Evolutionary conservation across 495 filamentous ascomycete genomes (phyloP), one percentile per base, ranked within the genome.

Genomic region (Geopyxis carbonaria): DNA sequence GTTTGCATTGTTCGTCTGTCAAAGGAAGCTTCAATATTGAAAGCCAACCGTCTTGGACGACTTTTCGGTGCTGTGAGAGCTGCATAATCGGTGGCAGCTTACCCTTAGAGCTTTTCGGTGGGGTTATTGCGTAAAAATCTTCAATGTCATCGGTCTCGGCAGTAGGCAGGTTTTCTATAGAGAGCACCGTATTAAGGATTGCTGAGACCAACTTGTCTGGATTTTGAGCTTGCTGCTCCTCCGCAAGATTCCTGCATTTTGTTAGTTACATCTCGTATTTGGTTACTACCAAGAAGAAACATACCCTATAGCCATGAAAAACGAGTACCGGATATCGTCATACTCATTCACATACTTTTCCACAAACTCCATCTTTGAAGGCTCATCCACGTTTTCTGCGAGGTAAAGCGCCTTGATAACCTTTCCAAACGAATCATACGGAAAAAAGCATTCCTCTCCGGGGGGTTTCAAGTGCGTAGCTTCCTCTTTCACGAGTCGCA

Each of bases 31-130:
- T 64, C 36, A 99, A 70, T 20, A 93, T 55, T 16, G 75, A 66
- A 13, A 93, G 58, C 86, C 86, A 93, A 18, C 81, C 77, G 33
- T 80, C 75, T 57, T 95, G 85, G 0, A 77, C 78, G 36, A 72
- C 70, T 44, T 70, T 73, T 55, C 75, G 80, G 56, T 84, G 76
- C 29, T 75, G 59, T 11, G 67, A 61, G 15, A 70, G 45, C n/a
- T 69, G 73, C 43, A 58, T 46, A 7, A 73, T 49, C 5, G 61
- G 51, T 1, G 38, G 38, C 2, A 30, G 9, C 49, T 73, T 65
- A 24, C 64, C 67, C 38, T 64, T 67, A 10, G 27, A 14, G 34
- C 22, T 29, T 4, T 34, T 29, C 10, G 37, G 22, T 23, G 48
- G 38, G 15, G 68, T 66, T 4, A 63, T 52, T 28, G 71, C 50